Conservation (phyloP, 257 asterid genomes). For the Osmanthus fragrans region DNA sequence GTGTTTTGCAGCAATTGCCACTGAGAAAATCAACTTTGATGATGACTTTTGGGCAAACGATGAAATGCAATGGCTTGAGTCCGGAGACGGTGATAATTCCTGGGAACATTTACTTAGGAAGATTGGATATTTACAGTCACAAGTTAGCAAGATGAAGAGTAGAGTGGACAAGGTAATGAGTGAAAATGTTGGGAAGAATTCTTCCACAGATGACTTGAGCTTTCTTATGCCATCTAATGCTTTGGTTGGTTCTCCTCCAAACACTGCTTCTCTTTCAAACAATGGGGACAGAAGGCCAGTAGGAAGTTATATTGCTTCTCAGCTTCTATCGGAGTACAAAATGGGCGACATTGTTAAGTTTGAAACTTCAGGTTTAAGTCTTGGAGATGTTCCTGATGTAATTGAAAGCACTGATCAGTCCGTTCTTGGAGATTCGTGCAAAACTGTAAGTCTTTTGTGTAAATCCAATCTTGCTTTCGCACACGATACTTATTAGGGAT, state of each 20-base stretch:
- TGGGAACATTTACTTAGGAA: conserved; percentile 43
- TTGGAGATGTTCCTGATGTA: conserved; percentile 24
- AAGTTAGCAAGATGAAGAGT: conserved; percentile 44
- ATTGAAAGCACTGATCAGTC: conserved; percentile 28
- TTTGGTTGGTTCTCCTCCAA: conserved; percentile 34
- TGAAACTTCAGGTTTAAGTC: conserved; percentile 45
- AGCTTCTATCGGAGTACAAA: conserved; percentile 44
- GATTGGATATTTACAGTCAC: conserved; percentile 52
- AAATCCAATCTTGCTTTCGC: background rate
- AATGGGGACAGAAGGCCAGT: conserved; percentile 42
- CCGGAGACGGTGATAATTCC: conserved; percentile 39
- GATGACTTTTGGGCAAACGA: conserved; percentile 43
- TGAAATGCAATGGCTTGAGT: conserved; percentile 34
- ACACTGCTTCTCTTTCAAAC: conserved; percentile 38
- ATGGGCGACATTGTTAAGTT: conserved; percentile 34
- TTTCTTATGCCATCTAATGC: conserved; percentile 32
- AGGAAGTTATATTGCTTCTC: conserved; percentile 52
- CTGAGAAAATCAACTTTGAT: conserved; percentile 35
- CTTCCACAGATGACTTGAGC: conserved; percentile 29
- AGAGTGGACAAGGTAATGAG: conserved; percentile 40
- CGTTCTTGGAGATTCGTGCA: conserved; percentile 20
- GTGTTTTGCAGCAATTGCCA: conserved; percentile 29
- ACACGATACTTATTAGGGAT: background rate
- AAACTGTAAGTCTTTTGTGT: conserved; percentile 32
- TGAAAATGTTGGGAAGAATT: conserved; percentile 47